Base-by-base conservation (phyloP, 1,139 yeast genomes). In the Geotrichum reessii region DNA sequence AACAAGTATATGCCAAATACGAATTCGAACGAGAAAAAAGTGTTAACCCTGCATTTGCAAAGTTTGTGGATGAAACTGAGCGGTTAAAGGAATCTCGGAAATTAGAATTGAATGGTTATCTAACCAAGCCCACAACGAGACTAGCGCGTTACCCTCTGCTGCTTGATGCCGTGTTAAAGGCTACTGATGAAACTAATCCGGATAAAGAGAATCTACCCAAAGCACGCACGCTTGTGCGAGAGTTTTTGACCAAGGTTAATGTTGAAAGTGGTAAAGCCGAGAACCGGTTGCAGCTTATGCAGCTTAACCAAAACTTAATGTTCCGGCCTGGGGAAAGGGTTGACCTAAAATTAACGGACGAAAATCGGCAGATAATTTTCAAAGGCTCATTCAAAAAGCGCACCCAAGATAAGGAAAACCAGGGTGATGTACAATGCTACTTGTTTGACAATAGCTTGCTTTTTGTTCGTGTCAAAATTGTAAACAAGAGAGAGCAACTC, bases 1-100 rank as follows among this genome's bases (percentile, higher is more conserved):
- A 93, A 61, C 95, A 95, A 71, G 91, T 93, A 57, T 91, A 90
- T 75, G 98, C 97, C 12, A 90, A 91, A 71, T 91, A 90, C 73
- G 96, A 93, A 72, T 91, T 91, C 74, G 99, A 93, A 74, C 81
- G 97, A 56, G 99, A 93, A 70, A 90, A 91, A 72, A 86, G 90
- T 61, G 89, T 87, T 31, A 93, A 95, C 71, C 86, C 95, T 61
- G 82, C 88, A 63, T 93, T 93, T 76, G 93, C 96, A 24, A 78
- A 95, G 68, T 93, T 93, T 71, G 88, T 93, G 61, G 97, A 90
- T 68, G 97, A 95, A 62, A 87, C 92, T 25, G 95, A 89, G 66
- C 83, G 90, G 70, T 79, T 91, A 70, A 93, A 95, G 59, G 98
- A 91, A 72, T 86, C 95, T 11, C 78, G 95, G 61, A 87, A 93